Conservation (phyloP, 768 basidiomycete genomes). For the Suillus brevipes region DNA sequence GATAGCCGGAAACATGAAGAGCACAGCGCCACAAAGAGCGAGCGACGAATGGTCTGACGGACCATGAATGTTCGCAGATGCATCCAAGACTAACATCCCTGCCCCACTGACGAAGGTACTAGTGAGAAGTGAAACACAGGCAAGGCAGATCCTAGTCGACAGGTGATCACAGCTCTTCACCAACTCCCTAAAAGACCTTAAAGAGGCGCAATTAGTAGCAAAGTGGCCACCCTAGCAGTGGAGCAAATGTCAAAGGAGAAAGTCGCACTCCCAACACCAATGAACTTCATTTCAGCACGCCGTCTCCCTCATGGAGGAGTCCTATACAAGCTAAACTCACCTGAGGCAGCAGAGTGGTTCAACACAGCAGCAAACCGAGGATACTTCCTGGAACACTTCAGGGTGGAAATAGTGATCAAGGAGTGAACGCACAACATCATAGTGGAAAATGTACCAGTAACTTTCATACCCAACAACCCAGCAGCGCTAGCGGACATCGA, state of each 20-base stretch:
- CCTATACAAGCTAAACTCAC: constrained; percentile 15
- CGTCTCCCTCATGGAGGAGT: constrained; percentile 16
- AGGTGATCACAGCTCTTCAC: neutral
- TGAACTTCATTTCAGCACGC: neutral
- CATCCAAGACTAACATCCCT: neutral
- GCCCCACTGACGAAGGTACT: neutral
- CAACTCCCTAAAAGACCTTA: neutral
- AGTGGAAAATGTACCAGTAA: constrained; percentile 24
- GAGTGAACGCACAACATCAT: constrained; percentile 9
- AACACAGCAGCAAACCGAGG: neutral
- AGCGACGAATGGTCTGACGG: neutral
- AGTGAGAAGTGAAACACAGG: neutral
- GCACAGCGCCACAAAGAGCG: neutral
- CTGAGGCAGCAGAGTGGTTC: constrained; percentile 21
- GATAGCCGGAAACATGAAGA: no score
- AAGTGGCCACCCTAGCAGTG: neutral
- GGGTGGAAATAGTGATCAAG: constrained; percentile 4
- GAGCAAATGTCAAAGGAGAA: neutral
- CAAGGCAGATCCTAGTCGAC: neutral
- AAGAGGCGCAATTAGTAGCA: neutral
- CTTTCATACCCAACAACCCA: constrained; percentile 12
- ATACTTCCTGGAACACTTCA: constrained; percentile 3
- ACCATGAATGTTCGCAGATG: neutral
- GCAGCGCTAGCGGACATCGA: constrained; percentile 13
- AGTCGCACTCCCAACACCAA: neutral